Evolutionary conservation across 768 basidiomycete genomes (phyloP).

Genomic region (Termitomyces bulborhizus): DNA sequence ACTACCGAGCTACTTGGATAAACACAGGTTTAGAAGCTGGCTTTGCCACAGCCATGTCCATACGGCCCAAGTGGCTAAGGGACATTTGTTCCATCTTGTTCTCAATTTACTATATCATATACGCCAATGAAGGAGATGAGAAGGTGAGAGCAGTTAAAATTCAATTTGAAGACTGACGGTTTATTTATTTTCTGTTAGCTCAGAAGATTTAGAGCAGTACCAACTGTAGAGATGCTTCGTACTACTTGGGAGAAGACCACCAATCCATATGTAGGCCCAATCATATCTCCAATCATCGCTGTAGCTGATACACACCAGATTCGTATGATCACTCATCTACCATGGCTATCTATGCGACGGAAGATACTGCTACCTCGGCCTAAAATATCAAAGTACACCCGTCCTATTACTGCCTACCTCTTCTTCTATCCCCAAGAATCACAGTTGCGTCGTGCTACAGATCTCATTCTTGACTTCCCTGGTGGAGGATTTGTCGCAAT

Average conservation of each 20-base stretch:
- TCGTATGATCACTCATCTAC: conserved; percentile 56
- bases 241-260: conserved; percentile 95
- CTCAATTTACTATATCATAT: conserved; percentile 80
- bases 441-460: conserved; percentile 59
- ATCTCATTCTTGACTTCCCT: conserved; percentile 88
- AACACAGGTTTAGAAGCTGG: conserved; percentile 93
- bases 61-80: conserved; percentile 86
- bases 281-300: not conserved
- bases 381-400: conserved; percentile 62
- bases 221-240: conserved; percentile 94
- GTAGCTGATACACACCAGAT: conserved; percentile 31
- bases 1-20: conserved; percentile 96
- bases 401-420: conserved; percentile 78
- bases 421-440: conserved; percentile 71
- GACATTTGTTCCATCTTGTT: conserved; percentile 85
- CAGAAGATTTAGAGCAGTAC: conserved; percentile 85
- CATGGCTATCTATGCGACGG: conserved; percentile 56
- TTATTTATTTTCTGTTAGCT: conserved; percentile 43
- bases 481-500: conserved; percentile 97
- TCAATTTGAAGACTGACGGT: not conserved
- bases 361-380: conserved; percentile 85
- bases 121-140: conserved; percentile 91
- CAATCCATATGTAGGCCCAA: conserved; percentile 74
- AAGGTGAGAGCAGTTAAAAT: conserved; percentile 49
- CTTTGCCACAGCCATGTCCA: conserved; percentile 92